These are phyloP conservation scores for Zygosaccharomyces rouxii DNA, from an alignment of 805 yeast species.

Conservation along the genomic window DNA sequence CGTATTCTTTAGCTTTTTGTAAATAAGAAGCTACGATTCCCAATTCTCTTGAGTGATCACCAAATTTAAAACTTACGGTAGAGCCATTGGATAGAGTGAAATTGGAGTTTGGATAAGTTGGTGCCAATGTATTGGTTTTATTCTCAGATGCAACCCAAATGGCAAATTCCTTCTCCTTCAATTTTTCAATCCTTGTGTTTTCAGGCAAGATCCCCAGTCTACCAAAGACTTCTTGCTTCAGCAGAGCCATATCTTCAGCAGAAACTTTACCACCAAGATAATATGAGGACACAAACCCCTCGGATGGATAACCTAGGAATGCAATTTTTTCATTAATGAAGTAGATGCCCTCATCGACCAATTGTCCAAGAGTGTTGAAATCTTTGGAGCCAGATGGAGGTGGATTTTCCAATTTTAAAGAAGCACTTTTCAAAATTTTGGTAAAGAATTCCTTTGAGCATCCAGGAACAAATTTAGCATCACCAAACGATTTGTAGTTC, in stretches of 20 bases:
- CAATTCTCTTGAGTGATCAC: slow-evolving; percentile 73
- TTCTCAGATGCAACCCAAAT: slow-evolving; percentile 68
- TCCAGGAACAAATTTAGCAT: slow-evolving; percentile 76
- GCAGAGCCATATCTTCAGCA: slow-evolving; percentile 57
- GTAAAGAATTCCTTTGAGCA: slow-evolving; percentile 47
- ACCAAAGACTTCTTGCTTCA: slow-evolving; percentile 43
- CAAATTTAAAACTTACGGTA: slow-evolving; percentile 55
- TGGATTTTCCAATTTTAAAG: slow-evolving; percentile 34
- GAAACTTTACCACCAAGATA: slow-evolving; percentile 52
- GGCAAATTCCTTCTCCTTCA: slow-evolving; percentile 43
- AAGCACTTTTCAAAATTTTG: slow-evolving; percentile 19
- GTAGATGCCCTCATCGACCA: slow-evolving; percentile 49
- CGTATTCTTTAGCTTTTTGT: slow-evolving; percentile 51
- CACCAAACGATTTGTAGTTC: slow-evolving; percentile 84
- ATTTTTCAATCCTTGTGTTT: slow-evolving; percentile 70
- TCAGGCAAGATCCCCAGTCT: slow-evolving; percentile 48
- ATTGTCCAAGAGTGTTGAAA: slow-evolving; percentile 28
- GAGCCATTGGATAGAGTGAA: slow-evolving; percentile 40
- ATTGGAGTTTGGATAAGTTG: slow-evolving; percentile 46
- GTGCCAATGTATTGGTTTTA: slow-evolving; percentile 42
- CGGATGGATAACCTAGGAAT: slow-evolving; percentile 72
- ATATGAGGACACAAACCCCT: slow-evolving; percentile 72
- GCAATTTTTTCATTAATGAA: slow-evolving; percentile 43
- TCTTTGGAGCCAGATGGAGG: slow-evolving; percentile 18
- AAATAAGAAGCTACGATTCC: slow-evolving; percentile 52